Percentiles rank a stretch among this genome's conserved stretches.
These are phyloP conservation scores for Tolypocladium tundrense DNA, from an alignment of 2,329 filamentous ascomycete species.

Conservation along the genomic window DNA sequence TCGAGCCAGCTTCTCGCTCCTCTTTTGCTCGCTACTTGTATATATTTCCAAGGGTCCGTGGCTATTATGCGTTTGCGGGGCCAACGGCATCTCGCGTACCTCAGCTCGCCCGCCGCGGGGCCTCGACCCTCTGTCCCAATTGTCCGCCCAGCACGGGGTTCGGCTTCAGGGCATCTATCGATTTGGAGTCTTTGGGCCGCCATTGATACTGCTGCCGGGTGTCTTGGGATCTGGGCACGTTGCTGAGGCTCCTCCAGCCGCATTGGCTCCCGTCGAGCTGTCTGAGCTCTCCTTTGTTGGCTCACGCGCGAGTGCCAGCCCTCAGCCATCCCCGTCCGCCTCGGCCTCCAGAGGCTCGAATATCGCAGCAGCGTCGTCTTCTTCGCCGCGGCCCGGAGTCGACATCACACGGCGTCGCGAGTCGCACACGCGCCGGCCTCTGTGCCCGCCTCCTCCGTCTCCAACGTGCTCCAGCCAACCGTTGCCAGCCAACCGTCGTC, in stretches of 20 bases:
- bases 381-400: neutral
- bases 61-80: neutral
- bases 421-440: neutral
- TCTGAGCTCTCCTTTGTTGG: neutral
- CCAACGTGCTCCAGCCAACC: neutral
- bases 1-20: too few species aligned
- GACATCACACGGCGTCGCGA: neutral
- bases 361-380: neutral
- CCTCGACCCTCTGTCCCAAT: neutral
- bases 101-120: neutral
- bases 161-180: neutral
- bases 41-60: neutral
- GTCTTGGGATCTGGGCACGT: neutral
- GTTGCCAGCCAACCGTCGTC: neutral
- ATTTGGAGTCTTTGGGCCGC: neutral
- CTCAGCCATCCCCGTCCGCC: neutral
- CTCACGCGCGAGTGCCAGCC: neutral
- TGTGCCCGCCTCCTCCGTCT: neutral
- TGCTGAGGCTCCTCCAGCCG: neutral
- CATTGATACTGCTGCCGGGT: neutral
- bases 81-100: neutral
- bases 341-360: neutral
- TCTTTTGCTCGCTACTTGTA: too few species aligned
- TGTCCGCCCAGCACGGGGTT: neutral
- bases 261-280: neutral